Conservation (phyloP, 441 rosid genomes). For the Dalechampia spathulata region DNA sequence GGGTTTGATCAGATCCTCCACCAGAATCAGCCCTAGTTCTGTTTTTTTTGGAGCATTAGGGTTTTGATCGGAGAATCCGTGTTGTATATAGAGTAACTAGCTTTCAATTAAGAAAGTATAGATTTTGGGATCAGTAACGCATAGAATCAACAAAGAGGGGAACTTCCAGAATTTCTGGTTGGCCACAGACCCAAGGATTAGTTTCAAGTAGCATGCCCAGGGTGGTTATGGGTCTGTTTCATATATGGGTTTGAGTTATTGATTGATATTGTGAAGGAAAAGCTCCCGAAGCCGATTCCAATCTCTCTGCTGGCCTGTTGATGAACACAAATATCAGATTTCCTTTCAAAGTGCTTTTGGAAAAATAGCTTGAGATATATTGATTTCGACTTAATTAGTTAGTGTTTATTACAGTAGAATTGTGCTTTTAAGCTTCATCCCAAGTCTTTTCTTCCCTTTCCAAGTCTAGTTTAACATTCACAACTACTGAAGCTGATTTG, state of each 20-base stretch:
- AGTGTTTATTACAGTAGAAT: conserved; percentile 6
- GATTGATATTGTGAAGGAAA: conserved; percentile 18
- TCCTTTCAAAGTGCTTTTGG: conserved; percentile 11
- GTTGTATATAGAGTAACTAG: conserved; percentile 21
- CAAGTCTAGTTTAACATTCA: conserved; percentile 10
- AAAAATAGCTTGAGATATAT: conserved; percentile 9
- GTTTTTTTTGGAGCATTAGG: conserved; percentile 38
- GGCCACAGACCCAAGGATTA: conserved; percentile 13
- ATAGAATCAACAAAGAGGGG: conserved; percentile 15
- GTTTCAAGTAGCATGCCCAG: conserved; percentile 18
- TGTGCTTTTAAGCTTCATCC: conserved; percentile 12
- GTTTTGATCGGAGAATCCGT: conserved; percentile 25
- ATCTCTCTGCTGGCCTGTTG: conserved; percentile 14
- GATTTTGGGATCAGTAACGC: conserved; percentile 24
- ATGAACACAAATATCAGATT: conserved; percentile 6
- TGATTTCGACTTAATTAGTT: conserved; percentile 11
- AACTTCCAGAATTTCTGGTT: conserved; percentile 6
- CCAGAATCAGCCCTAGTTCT: conserved; percentile 41
- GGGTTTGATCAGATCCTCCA: conserved; percentile 52
- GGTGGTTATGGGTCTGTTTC: conserved; percentile 20
- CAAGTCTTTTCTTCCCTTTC: conserved; percentile 8
- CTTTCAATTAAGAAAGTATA: conserved; percentile 8
- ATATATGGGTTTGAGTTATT: conserved; percentile 14
- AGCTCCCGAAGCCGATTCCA: conserved; percentile 40
- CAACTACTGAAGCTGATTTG: not conserved